These are phyloP conservation scores for Aspergillus aculeatus DNA, from an alignment of 2,329 filamentous ascomycete species.

Conservation along the genomic window DNA sequence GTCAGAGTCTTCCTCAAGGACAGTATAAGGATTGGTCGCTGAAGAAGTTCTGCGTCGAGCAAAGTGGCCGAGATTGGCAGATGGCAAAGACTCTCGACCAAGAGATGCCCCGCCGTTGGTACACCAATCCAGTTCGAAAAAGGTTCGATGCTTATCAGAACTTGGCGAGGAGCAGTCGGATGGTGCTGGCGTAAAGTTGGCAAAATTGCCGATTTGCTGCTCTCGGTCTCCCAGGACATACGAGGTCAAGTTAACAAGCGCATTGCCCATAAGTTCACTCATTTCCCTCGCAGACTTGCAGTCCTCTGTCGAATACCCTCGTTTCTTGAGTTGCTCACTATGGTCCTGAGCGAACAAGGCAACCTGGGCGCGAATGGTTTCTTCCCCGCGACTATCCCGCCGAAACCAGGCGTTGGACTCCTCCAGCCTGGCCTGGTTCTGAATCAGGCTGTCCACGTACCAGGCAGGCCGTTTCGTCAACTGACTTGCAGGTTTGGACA, in stretches of 20 bases:
- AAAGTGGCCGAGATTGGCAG: background rate
- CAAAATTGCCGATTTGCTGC: conserved; percentile 17
- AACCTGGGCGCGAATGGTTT: conserved; percentile 21
- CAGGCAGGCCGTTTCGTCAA: background rate
- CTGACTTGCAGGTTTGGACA: conserved; percentile 9
- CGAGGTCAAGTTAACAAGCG: conserved; percentile 22
- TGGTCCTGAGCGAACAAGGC: conserved; percentile 17
- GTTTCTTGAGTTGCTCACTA: conserved; percentile 7
- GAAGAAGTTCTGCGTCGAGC: background rate
- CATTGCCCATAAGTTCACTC: conserved; percentile 22
- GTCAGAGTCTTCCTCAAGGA: background rate
- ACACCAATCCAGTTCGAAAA: conserved; percentile 19
- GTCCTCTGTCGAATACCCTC: conserved; percentile 3
- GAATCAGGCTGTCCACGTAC: background rate
- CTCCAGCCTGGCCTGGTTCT: conserved; percentile 8
- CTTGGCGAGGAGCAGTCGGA: conserved; percentile 16
- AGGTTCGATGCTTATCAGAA: conserved; percentile 19
- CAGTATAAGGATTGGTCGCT: background rate
- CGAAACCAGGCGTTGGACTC: conserved; percentile 27
- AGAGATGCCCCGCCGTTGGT: background rate
- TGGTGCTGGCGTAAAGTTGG: conserved; percentile 15
- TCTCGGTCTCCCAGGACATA: conserved; percentile 15
- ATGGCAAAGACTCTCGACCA: background rate
- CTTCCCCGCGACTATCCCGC: conserved; percentile 18
- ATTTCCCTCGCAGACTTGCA: conserved; percentile 14